Percentiles rank a stretch among this genome's conserved stretches.
Evolutionary conservation across 2,329 filamentous ascomycete genomes (phyloP).

Genomic region (Colletotrichum gloeosporioides): DNA sequence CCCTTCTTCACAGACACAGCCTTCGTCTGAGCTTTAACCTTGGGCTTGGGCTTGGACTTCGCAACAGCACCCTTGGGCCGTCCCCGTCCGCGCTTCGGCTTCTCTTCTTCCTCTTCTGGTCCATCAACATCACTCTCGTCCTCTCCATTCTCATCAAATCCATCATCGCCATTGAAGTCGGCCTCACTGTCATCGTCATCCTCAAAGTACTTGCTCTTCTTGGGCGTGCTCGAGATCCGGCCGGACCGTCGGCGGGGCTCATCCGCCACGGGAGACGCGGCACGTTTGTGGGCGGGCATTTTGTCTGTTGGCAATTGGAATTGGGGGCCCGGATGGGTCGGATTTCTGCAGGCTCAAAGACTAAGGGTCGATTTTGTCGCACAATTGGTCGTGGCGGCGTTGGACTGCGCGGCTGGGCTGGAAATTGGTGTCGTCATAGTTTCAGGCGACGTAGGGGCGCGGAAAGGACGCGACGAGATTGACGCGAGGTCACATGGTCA

Average conservation of each 20-base stretch:
- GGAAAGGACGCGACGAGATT: constrained; percentile 7
- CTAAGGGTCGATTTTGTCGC: background rate
- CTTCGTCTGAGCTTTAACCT: constrained; percentile 6
- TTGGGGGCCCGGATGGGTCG: background rate
- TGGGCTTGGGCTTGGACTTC: background rate
- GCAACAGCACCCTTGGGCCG: constrained; percentile 3
- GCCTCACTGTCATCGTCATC: constrained; percentile 28
- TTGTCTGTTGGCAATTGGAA: background rate
- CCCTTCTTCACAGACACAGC: constrained; percentile 30
- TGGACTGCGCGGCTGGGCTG: background rate
- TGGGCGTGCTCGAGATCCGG: constrained; percentile 48
- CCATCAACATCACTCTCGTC: constrained; percentile 20
- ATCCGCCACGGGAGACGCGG: constrained; percentile 31
- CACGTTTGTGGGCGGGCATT: constrained; percentile 47
- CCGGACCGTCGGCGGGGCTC: constrained; percentile 50
- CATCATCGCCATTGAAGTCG: background rate
- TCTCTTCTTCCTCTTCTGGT: constrained; percentile 24
- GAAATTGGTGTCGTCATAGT: constrained; percentile 9
- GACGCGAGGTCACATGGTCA: constrained; percentile 13
- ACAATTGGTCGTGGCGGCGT: background rate
- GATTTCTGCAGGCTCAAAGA: background rate
- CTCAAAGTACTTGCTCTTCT: constrained; percentile 61
- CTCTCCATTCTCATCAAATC: background rate
- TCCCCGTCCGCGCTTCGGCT: constrained; percentile 18
- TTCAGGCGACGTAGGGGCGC: background rate